Base-by-base conservation (phyloP, 2,329 filamentous ascomycete species). In the Trichoderma sp. region DNA sequence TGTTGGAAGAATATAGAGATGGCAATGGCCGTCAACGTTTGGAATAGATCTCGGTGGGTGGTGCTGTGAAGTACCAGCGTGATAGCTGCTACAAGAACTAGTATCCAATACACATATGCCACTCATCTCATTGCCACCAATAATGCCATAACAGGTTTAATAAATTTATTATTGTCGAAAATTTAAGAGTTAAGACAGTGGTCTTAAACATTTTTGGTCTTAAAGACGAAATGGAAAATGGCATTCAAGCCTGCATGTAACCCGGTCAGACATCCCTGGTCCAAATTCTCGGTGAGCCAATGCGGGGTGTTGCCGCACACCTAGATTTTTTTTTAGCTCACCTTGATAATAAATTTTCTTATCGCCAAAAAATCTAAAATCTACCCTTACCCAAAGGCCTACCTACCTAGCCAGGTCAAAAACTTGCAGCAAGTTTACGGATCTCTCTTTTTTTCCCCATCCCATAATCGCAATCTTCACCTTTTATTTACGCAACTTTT, bases 311-410 rank as follows among this genome's bases (percentile, higher is more conserved):
- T 62, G 72, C 73, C 58, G 70, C 70, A 66, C 70, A 70, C 71
- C 49, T 64, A 27, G 58, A 73, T 71, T 76, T 76, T 35, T 77
- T 58, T 52, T 52, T 68, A 68, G 58, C 68, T 57, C 43, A 61
- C 52, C 70, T 68, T 61, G 40, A 67, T 71, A 74, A 60, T 73
- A 77, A 78, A 78, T 72, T 76, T 77, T 78, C 76, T 78, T 77
- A 78, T 78, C 77, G 66, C 61, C 53, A 33, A 59, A 58, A 55
- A 63, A 55, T 58, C 49, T 47, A 49, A 49, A 56, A 49, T 35
- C 33, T 35, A 35, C 33, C 33, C 33, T 35, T 35, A 14, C 10
- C 33, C 33, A 43, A 53, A 29, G 8, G 13, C 29, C 29, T 21
- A 59, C 16, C 13, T 43, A 35, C 27, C 21, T 1, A 40, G n/a